Percentiles rank a stretch among this genome's conserved stretches.
phyloP scores from a whole-genome alignment of 176 grass and related monocot genomes.

The Microstegium vimineum region DNA sequence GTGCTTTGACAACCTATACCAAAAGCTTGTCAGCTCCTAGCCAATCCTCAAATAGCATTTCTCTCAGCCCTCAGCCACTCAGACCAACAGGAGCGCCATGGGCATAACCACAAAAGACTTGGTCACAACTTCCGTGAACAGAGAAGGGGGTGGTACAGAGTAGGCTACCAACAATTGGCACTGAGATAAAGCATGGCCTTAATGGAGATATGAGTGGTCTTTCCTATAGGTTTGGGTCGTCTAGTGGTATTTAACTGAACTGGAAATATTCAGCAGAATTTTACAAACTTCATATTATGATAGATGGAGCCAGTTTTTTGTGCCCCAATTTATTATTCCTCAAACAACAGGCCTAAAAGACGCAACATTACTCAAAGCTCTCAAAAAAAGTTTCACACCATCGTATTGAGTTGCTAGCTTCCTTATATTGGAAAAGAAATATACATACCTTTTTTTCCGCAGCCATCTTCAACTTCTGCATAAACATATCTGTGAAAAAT shows the following conservation, averaged over 20 bases:
- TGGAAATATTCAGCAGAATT: neutral
- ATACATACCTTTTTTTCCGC: constrained; percentile 63
- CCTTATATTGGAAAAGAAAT: neutral
- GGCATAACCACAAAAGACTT: neutral
- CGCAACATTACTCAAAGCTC: neutral
- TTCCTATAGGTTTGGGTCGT: neutral
- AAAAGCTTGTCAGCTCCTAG: neutral
- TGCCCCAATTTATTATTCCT: neutral
- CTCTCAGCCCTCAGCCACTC: neutral
- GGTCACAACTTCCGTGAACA: neutral
- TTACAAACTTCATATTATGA: neutral
- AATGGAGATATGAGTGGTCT: neutral
- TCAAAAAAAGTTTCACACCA: neutral
- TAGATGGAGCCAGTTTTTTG: neutral
- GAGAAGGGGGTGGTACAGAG: neutral
- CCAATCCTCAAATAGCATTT: neutral
- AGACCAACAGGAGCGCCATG: neutral
- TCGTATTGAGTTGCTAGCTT: neutral
- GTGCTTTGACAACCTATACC: neutral
- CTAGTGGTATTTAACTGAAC: neutral
- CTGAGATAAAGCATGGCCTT: neutral
- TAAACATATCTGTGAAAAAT: constrained; percentile 53
- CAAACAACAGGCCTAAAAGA: neutral
- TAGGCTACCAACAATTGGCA: neutral
- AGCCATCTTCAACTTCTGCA: constrained; percentile 66